phyloP scores from a whole-genome alignment of 2,329 filamentous ascomycete species.

The Niveomyces coronatus region DNA sequence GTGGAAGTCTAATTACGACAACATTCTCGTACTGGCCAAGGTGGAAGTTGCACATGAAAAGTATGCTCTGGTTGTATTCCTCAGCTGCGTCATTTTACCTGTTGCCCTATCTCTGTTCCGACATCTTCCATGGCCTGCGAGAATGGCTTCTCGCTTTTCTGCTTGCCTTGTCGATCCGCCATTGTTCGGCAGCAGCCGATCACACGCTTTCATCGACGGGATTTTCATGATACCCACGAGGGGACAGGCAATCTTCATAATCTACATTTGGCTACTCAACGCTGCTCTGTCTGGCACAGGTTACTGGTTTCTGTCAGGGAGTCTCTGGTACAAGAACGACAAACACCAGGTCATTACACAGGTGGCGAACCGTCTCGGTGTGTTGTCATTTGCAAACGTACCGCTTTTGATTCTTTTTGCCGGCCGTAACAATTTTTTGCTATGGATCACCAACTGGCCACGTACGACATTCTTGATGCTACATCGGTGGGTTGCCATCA shows the following conservation, averaged over 20 bases:
- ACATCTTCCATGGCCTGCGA: slow-evolving; percentile 15
- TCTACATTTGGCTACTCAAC: slow-evolving; percentile 24
- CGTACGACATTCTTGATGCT: slow-evolving; percentile 35
- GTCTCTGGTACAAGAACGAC: slow-evolving; percentile 17
- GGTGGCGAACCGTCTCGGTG: slow-evolving; percentile 27
- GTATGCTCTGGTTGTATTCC: slow-evolving; percentile 18
- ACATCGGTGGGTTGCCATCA: slow-evolving; percentile 35
- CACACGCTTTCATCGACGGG: slow-evolving; percentile 10
- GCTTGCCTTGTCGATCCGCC: slow-evolving; percentile 15
- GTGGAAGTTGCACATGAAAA: slow-evolving; percentile 11
- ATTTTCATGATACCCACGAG: slow-evolving; percentile 21
- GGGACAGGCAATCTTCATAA: slow-evolving; percentile 29
- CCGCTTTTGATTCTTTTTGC: slow-evolving; percentile 31
- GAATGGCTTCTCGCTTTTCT: slow-evolving; percentile 7
- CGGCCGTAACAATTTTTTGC: slow-evolving; percentile 33
- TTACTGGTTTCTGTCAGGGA: slow-evolving; percentile 16
- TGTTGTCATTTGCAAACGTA: slow-evolving; percentile 26
- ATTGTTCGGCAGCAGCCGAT: slow-evolving; percentile 9
- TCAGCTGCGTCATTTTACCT: slow-evolving; percentile 14
- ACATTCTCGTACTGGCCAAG: slow-evolving; percentile 1
- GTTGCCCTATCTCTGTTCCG: slow-evolving; percentile 19
- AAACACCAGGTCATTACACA: slow-evolving; percentile 20
- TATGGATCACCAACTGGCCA: slow-evolving; percentile 35
- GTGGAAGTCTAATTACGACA: slow-evolving; percentile 10
- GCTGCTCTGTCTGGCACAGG: slow-evolving; percentile 20